These are phyloP conservation scores for Thalassiosira pacifica DNA, from an alignment of 352 stramenopile species.

Conservation along the genomic window DNA sequence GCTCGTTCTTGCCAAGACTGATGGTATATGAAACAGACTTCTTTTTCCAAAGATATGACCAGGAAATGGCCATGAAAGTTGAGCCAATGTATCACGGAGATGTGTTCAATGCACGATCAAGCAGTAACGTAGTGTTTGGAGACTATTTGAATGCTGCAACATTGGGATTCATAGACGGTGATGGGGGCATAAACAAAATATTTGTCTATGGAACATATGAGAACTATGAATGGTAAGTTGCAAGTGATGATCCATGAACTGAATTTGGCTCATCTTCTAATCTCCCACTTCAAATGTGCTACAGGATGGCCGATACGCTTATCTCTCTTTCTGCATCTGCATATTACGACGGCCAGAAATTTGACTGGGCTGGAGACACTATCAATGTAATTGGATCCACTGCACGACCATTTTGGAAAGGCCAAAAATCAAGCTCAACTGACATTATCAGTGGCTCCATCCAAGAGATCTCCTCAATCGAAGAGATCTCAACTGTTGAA, in stretches of 20 bases:
- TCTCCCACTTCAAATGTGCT: not conserved
- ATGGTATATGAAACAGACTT: constrained; percentile 21
- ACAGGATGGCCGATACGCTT: not conserved
- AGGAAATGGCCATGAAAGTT: constrained; percentile 17
- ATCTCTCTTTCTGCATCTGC: constrained; percentile 4
- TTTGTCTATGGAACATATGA: constrained; percentile 30
- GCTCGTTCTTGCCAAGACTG: constrained; percentile 20
- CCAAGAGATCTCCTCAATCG: not conserved
- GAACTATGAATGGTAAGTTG: constrained; percentile 11
- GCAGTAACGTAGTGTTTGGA: constrained; percentile 27
- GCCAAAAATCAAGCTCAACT: constrained; percentile 14
- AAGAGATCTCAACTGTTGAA: not conserved
- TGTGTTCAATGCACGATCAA: constrained; percentile 32
- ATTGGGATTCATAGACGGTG: constrained; percentile 21
- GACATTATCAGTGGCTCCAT: constrained; percentile 20
- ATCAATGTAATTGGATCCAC: constrained; percentile 5
- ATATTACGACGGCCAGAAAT: constrained; percentile 1
- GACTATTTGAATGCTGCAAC: constrained; percentile 36
- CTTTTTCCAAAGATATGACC: constrained; percentile 40
- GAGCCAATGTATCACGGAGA: constrained; percentile 30
- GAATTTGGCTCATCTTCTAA: not conserved
- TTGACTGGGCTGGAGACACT: not conserved
- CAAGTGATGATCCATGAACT: not conserved
- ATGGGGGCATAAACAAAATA: constrained; percentile 1
- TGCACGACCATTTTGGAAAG: constrained; percentile 5